A percentile compares a stretch with the other conserved stretches of the same genome.
Conservation (phyloP, 192 early-diverging fungal genomes). For the Rhizoclosmatium sp. region DNA sequence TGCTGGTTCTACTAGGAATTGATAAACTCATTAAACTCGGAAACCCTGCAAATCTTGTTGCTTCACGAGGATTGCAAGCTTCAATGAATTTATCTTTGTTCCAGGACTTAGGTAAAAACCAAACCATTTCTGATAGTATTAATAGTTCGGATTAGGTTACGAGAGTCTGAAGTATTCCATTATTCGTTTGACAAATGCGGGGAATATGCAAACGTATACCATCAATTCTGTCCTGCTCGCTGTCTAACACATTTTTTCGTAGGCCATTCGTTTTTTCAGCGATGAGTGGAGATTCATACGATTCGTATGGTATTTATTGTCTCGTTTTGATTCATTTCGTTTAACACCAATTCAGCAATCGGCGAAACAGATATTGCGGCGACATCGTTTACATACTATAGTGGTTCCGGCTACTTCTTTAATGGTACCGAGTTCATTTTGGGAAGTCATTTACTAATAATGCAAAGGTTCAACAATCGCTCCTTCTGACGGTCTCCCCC, state of each 20-base stretch:
- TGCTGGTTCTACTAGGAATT: slow-evolving; percentile 9
- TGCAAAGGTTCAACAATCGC: background rate
- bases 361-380: background rate
- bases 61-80: background rate
- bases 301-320: too few relatives aligned
- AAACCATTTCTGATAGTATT: background rate
- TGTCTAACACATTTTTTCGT: background rate
- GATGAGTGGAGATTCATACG: too few relatives aligned
- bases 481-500: background rate
- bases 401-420: background rate
- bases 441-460: background rate
- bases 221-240: background rate
- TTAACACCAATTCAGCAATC: background rate
- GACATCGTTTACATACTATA: background rate
- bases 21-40: background rate
- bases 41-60: background rate
- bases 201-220: background rate
- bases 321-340: background rate
- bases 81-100: slow-evolving; percentile 9
- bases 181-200: background rate
- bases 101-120: slow-evolving; percentile 1
- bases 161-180: background rate
- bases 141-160: background rate
- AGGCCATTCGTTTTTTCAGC: background rate
- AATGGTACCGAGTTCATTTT: background rate